Conservation (phyloP, 2,329 filamentous ascomycete genomes). For the Pestalotiopsis sp. region DNA sequence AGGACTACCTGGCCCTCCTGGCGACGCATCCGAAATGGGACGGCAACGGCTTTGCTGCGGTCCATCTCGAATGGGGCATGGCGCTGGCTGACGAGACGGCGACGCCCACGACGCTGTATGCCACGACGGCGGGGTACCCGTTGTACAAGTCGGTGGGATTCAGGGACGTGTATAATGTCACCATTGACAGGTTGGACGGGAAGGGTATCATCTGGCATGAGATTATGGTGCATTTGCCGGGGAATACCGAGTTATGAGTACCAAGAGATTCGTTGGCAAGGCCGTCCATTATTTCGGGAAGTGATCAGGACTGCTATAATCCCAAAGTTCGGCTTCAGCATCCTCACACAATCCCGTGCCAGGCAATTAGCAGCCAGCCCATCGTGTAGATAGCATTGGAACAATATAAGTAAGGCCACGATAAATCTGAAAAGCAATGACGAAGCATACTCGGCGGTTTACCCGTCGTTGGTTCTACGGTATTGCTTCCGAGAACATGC, state of each 20-base stretch:
- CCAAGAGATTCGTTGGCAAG: too few species aligned
- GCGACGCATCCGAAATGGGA: constrained; percentile 11
- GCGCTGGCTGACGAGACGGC: not conserved
- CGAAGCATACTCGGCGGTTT: too few species aligned
- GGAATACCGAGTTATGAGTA: not conserved
- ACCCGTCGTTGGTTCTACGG: too few species aligned
- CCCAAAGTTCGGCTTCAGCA: too few species aligned
- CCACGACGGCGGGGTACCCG: constrained; percentile 3
- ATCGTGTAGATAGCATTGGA: too few species aligned
- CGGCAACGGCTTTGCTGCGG: constrained; percentile 6
- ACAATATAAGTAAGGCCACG: too few species aligned
- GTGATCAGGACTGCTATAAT: too few species aligned
- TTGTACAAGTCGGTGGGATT: constrained; percentile 3
- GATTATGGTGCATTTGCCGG: not conserved
- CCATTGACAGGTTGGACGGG: constrained; percentile 5
- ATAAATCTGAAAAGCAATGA: too few species aligned
- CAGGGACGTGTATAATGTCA: not conserved
- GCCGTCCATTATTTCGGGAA: too few species aligned
- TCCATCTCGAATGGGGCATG: constrained; percentile 9
- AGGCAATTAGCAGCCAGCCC: too few species aligned
- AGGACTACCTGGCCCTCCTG: constrained; percentile 1
- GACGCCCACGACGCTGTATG: not conserved
- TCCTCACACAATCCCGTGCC: too few species aligned
- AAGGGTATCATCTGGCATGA: not conserved
- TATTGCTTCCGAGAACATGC: too few species aligned